phyloP scores from a whole-genome alignment of 1,284 basidiomycete species.

The Cryptococcus maquisensis region DNA sequence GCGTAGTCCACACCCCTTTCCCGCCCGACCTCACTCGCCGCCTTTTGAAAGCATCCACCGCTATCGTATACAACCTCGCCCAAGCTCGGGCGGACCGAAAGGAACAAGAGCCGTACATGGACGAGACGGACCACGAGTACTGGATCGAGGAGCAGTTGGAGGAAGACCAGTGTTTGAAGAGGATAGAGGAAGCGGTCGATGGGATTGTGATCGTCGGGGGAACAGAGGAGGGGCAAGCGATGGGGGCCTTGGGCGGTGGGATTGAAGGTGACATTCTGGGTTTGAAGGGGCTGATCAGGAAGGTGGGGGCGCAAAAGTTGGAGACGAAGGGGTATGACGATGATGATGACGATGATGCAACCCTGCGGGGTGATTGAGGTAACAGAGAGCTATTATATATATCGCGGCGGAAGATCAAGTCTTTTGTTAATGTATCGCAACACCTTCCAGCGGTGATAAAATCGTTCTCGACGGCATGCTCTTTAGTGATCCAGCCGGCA shows the following conservation, averaged over 20 bases:
- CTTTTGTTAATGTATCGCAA: too few relatives aligned
- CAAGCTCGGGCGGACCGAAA: slow-evolving; percentile 15
- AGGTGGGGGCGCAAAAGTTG: background rate
- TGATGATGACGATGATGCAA: background rate
- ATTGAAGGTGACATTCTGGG: slow-evolving; percentile 2
- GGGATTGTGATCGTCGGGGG: slow-evolving; percentile 8
- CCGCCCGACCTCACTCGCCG: slow-evolving; percentile 15
- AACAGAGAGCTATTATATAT: background rate
- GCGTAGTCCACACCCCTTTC: slow-evolving; percentile 53
- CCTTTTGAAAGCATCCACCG: slow-evolving; percentile 9
- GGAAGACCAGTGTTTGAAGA: slow-evolving; percentile 17
- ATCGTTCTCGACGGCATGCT: too few relatives aligned
- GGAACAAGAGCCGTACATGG: slow-evolving; percentile 20
- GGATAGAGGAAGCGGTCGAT: slow-evolving; percentile 15
- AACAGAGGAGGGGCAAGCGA: background rate
- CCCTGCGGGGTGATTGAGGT: background rate
- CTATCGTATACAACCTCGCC: slow-evolving; percentile 11
- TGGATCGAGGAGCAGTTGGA: slow-evolving; percentile 23
- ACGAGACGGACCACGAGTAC: slow-evolving; percentile 21
- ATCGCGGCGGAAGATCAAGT: too few relatives aligned
- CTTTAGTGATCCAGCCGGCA: too few relatives aligned
- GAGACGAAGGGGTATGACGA: slow-evolving; percentile 2
- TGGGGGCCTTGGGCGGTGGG: background rate
- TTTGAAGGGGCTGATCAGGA: background rate
- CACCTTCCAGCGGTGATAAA: too few relatives aligned